phyloP scores from a whole-genome alignment of 2,329 filamentous ascomycete species.

The Alternaria brassicicola region DNA sequence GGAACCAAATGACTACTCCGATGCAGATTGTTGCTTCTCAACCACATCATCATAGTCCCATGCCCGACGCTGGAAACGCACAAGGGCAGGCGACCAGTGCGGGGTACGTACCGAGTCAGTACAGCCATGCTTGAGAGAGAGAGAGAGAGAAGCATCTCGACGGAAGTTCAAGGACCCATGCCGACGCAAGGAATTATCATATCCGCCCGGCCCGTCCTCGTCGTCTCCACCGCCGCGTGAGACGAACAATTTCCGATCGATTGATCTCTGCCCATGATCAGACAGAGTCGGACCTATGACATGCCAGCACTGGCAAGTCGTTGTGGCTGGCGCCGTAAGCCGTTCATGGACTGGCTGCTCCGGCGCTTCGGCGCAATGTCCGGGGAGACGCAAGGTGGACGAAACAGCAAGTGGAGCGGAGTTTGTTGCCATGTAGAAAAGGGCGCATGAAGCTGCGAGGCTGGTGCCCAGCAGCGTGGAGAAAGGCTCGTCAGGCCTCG shows the following conservation, averaged over 20 bases:
- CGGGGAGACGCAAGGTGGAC: slow-evolving; percentile 14
- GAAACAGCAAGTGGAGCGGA: slow-evolving; percentile 18
- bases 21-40: slow-evolving; percentile 30
- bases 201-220: slow-evolving; percentile 8
- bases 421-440: slow-evolving; percentile 7
- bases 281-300: slow-evolving; percentile 10
- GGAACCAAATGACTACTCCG: slow-evolving; percentile 46
- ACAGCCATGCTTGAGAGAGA: slow-evolving; percentile 25
- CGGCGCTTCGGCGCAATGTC: slow-evolving; percentile 21
- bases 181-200: slow-evolving; percentile 7
- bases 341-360: slow-evolving; percentile 9
- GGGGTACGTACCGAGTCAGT: slow-evolving; percentile 28
- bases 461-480: slow-evolving; percentile 7
- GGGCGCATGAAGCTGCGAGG: slow-evolving; percentile 7
- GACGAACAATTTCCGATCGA: slow-evolving; percentile 13
- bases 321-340: slow-evolving; percentile 11
- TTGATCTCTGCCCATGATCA: slow-evolving; percentile 5
- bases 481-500: slow-evolving; percentile 6
- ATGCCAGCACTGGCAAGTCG: slow-evolving; percentile 4
- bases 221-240: slow-evolving; percentile 2
- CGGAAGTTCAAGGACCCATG: slow-evolving; percentile 5
- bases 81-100: slow-evolving; percentile 23
- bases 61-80: slow-evolving; percentile 21
- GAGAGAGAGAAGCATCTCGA: slow-evolving; percentile 9
- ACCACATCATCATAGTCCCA: slow-evolving; percentile 31